Percentiles rank a stretch among this genome's conserved stretches.
Evolutionary conservation across 768 basidiomycete species (phyloP).

Genomic region (Fistulinella prunicolor): DNA sequence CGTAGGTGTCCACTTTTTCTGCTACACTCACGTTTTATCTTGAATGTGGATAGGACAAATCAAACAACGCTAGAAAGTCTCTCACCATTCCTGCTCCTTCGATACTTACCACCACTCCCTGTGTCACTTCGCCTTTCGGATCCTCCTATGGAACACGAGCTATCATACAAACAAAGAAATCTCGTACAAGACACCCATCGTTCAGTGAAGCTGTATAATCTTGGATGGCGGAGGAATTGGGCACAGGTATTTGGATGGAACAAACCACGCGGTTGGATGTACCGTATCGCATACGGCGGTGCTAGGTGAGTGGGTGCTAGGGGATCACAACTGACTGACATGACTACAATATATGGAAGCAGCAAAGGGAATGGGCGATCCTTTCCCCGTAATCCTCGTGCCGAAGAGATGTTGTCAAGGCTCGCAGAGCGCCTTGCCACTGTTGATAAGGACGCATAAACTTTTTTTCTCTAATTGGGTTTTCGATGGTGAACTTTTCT

Average conservation of each 20-base stretch:
- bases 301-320: slow-evolving; percentile 46
- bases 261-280: slow-evolving; percentile 48
- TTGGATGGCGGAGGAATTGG: slow-evolving; percentile 74
- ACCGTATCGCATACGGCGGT: slow-evolving; percentile 59
- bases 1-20: slow-evolving; percentile 42
- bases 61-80: slow-evolving; percentile 83
- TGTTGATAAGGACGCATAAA: slow-evolving; percentile 47
- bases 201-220: slow-evolving; percentile 60
- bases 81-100: slow-evolving; percentile 70
- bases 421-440: slow-evolving; percentile 62
- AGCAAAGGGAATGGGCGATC: slow-evolving; percentile 65
- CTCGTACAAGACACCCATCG: slow-evolving; percentile 64
- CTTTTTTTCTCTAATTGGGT: not conserved
- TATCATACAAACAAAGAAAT: slow-evolving; percentile 61
- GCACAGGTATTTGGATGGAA: slow-evolving; percentile 64
- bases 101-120: slow-evolving; percentile 65
- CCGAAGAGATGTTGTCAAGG: slow-evolving; percentile 63
- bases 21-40: not conserved
- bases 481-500: not conserved
- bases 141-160: slow-evolving; percentile 70
- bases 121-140: slow-evolving; percentile 49
- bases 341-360: not conserved
- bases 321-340: not conserved
- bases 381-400: slow-evolving; percentile 66
- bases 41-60: slow-evolving; percentile 54